Conservation (phyloP, 306 rosid species). For the Begonia fuchsioides region DNA sequence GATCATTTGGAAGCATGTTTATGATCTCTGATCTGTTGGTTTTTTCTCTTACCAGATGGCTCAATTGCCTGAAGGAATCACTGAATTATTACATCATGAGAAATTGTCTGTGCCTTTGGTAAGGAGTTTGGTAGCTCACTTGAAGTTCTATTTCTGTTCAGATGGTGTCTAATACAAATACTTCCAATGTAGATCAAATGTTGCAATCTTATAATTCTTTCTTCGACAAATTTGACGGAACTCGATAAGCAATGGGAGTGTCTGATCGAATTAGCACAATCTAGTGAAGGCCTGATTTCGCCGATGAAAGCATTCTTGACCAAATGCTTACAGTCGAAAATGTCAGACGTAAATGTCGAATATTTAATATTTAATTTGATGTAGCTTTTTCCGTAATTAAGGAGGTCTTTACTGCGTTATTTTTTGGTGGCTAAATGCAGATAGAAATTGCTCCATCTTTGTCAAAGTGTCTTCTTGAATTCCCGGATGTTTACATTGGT, state of each 20-base stretch:
- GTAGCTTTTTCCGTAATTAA: background rate
- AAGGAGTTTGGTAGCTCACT: slow-evolving; percentile 5
- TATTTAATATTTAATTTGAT: background rate
- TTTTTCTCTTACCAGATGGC: slow-evolving; percentile 73
- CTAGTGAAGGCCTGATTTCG: slow-evolving; percentile 28
- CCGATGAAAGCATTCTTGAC: slow-evolving; percentile 48
- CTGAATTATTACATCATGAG: slow-evolving; percentile 82
- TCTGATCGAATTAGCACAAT: slow-evolving; percentile 60
- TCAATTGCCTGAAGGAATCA: slow-evolving; percentile 88
- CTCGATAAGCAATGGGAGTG: slow-evolving; percentile 75
- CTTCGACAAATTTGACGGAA: slow-evolving; percentile 55
- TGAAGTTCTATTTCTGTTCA: too few relatives aligned
- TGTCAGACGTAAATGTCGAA: slow-evolving; percentile 48
- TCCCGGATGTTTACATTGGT: slow-evolving; percentile 78
- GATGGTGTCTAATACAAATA: background rate
- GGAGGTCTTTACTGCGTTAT: background rate
- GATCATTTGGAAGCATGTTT: background rate
- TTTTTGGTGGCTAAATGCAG: slow-evolving; percentile 27
- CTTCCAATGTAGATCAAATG: slow-evolving; percentile 64
- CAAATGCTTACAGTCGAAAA: slow-evolving; percentile 37
- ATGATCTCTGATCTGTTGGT: slow-evolving; percentile 2
- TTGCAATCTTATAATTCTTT: slow-evolving; percentile 53
- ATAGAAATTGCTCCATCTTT: slow-evolving; percentile 69
- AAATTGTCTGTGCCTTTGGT: slow-evolving; percentile 70
- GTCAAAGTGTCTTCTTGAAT: slow-evolving; percentile 68